These are phyloP conservation scores for Climacium dendroides DNA, from an alignment of 225 moss, liverwort and hornwort species.

Conservation along the genomic window DNA sequence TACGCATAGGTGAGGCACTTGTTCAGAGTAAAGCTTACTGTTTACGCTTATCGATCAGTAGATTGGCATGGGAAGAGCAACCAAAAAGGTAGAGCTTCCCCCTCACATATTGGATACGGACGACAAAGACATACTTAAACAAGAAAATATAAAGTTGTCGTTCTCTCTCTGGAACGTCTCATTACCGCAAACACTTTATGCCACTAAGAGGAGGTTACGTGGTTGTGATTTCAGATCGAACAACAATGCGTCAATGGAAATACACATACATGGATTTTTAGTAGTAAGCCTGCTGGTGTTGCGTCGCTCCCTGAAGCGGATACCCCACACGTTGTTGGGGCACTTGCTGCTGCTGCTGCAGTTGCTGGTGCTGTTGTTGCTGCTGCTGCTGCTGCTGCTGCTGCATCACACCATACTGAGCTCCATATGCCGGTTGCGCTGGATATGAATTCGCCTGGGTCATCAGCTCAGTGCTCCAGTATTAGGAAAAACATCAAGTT, in stretches of 20 bases:
- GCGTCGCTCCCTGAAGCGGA: constrained; percentile 39
- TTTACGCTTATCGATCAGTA: constrained; percentile 19
- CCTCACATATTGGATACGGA: constrained; percentile 4
- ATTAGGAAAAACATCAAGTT: background rate
- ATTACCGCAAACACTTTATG: background rate
- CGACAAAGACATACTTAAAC: background rate
- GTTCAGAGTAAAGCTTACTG: constrained; percentile 9
- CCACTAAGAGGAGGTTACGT: constrained; percentile 6
- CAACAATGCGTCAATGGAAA: constrained; percentile 1
- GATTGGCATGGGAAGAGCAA: constrained; percentile 22
- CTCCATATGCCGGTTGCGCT: constrained; percentile 30
- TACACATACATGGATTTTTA: constrained; percentile 33
- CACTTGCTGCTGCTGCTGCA: constrained; percentile 27
- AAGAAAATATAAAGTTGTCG: background rate
- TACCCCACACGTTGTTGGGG: constrained; percentile 50
- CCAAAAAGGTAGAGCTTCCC: constrained; percentile 20
- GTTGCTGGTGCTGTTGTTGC: background rate
- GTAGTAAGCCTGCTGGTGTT: constrained; percentile 42
- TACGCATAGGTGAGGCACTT: constrained; percentile 52
- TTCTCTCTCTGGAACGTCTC: constrained; percentile 10
- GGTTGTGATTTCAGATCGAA: constrained; percentile 6
- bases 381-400: constrained; percentile 27
- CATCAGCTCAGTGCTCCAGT: constrained; percentile 12
- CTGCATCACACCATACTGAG: constrained; percentile 42
- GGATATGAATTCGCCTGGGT: constrained; percentile 24